Conservation (phyloP, 2,329 filamentous ascomycete species). For the Cladosporium sp. region DNA sequence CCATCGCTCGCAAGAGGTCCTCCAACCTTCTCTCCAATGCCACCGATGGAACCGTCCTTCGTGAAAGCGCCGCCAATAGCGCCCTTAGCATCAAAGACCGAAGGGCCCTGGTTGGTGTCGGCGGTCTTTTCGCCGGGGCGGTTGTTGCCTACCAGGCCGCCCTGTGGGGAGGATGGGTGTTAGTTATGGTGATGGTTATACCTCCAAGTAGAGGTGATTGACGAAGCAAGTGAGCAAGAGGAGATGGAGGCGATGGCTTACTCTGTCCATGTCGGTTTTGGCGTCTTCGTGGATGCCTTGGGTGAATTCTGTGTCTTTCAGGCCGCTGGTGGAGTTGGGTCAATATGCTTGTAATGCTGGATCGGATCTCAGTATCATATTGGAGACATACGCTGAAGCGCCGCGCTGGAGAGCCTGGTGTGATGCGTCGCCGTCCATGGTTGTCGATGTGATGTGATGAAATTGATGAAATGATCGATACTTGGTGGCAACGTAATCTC, state of each 20-base stretch:
- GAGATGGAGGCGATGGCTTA: conserved; percentile 3
- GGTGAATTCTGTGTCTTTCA: conserved; percentile 19
- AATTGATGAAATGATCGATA: background rate
- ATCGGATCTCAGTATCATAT: no score
- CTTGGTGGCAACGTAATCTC: background rate
- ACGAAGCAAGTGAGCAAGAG: background rate
- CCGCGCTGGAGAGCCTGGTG: conserved; percentile 24
- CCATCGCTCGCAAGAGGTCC: conserved; percentile 35
- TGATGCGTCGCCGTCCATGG: conserved; percentile 25
- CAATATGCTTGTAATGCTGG: background rate
- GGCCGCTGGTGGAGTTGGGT: conserved; percentile 6
- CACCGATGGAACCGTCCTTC: conserved; percentile 33
- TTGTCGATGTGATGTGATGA: background rate
- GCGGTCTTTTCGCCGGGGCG: conserved; percentile 23
- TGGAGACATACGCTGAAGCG: conserved; percentile 19
- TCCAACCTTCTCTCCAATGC: conserved; percentile 34
- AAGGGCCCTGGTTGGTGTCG: conserved; percentile 17
- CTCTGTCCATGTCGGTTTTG: conserved; percentile 17
- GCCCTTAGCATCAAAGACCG: conserved; percentile 29
- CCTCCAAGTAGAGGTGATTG: background rate
- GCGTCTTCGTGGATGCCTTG: conserved; percentile 24
- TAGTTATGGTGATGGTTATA: background rate
- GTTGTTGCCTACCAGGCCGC: conserved; percentile 3
- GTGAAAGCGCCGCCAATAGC: conserved; percentile 35
- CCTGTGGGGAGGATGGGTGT: background rate